Evolutionary conservation across 345 rosid genomes (phyloP).

Genomic region (Salix exigua): DNA sequence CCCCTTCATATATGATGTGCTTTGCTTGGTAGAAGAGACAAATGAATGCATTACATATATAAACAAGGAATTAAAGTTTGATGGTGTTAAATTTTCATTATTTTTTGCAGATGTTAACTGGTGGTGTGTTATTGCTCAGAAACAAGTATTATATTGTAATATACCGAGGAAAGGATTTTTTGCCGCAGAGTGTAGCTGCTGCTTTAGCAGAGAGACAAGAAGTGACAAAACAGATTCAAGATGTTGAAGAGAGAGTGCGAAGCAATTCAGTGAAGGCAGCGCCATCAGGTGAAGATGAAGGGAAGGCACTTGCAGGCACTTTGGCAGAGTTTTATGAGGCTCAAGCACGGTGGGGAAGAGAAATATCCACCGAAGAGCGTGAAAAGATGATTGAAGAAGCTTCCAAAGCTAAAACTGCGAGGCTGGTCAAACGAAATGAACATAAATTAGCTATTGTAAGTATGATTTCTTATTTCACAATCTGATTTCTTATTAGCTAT

Average conservation of each 20-base stretch:
- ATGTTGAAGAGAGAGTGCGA: slow-evolving; percentile 76
- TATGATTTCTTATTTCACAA: slow-evolving; percentile 8
- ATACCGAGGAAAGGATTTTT: slow-evolving; percentile 97
- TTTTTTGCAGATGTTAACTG: slow-evolving; percentile 64
- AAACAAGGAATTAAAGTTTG: neutral
- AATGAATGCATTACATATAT: neutral
- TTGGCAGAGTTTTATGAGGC: slow-evolving; percentile 97
- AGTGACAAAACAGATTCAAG: slow-evolving; percentile 67
- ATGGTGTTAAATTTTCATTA: slow-evolving; percentile 4
- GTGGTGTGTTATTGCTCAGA: slow-evolving; percentile 88
- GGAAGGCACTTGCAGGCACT: slow-evolving; percentile 73
- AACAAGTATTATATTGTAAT: slow-evolving; percentile 89
- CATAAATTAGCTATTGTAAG: slow-evolving; percentile 83
- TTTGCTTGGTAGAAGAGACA: neutral
- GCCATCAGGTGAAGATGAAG: slow-evolving; percentile 47
- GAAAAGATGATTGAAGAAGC: slow-evolving; percentile 90
- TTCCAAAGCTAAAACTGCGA: slow-evolving; percentile 56
- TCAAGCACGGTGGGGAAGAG: slow-evolving; percentile 91
- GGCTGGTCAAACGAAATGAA: slow-evolving; percentile 66
- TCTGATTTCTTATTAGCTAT: neutral
- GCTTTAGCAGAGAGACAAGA: slow-evolving; percentile 84
- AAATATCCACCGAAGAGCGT: slow-evolving; percentile 66
- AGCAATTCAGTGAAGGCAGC: slow-evolving; percentile 40
- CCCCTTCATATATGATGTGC: too few relatives aligned
- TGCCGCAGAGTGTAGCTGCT: slow-evolving; percentile 80